Base-by-base conservation (phyloP, 2,329 filamentous ascomycete genomes). In the Stagonosporopsis vannaccii region DNA sequence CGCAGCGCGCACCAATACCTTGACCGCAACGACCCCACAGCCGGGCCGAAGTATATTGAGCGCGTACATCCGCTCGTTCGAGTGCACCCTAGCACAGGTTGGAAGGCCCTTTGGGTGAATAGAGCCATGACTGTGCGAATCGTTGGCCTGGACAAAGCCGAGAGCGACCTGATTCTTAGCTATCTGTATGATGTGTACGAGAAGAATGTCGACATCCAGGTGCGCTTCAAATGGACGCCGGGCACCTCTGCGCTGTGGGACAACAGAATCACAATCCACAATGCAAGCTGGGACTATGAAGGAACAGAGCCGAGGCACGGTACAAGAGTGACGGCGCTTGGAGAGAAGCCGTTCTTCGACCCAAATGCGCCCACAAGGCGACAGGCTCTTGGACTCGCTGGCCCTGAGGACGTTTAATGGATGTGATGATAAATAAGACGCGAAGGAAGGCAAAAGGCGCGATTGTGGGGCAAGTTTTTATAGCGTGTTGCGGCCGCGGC, bases 81-180 rank as follows among this genome's bases (percentile, higher is more conserved):
- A 3, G 85, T 89, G 0, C 88, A 91, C 68, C 89, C 89, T 0
- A 88, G 85, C 0, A 91, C 89, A 0, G 89, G 88, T 0, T 91
- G 89, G 89, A 91, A 90, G 72, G 81, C 87, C 0, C 79, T 91
- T 0, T 91, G 83, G 80, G 89, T 91, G 0, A 91, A 91, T 70
- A 82, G 88, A 3, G 79, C 85, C 2, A 87, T 91, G 82, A 91
- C 88, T 0, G 81, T 82, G 6, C 80, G 83, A 0, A 91, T 91
- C 43, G 84, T 91, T 0, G 89, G 88, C 0, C 72, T 91, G 0
- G 88, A 91, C 63, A 84, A 84, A 57, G 85, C 81, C 0, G 89
- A 91, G 74, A 90, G 87, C 54, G 88, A 91, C 62, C 61, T 85
- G 0, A 87, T 91, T 13, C 76, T 91, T 9, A 81, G 82, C 25